Evolutionary conservation across 2,329 filamentous ascomycete genomes (phyloP), one percentile per base, ranked within the genome.

Genomic region (Byssochlamys sp.): DNA sequence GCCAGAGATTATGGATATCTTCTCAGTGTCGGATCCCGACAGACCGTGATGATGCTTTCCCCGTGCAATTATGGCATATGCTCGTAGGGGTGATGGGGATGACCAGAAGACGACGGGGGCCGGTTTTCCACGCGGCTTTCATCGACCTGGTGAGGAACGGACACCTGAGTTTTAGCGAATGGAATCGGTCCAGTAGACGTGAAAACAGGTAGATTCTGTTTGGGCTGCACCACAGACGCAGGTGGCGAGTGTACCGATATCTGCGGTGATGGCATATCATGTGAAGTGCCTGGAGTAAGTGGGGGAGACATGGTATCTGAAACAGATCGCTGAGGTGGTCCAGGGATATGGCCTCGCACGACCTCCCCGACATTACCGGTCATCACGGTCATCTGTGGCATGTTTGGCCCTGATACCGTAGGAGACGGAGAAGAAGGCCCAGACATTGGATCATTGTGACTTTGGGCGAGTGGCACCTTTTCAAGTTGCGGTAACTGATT

Each of bases 141-240:
- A 3, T 51, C 14, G 10, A 10, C 49, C 35, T 27, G 53, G 7
- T 39, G 50, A 60, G 58, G 62, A 59, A 58, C 56, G 58, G 56
- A 58, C 7, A 56, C 50, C 6, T 56, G 56, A 1, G 62, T 53
- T 25, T 64, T 51, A 1, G 71, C 71, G 66, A 79, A 78, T 4
- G 72, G 74, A 58, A 78, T 78, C 3, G 69, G 66, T 3, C 73
- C 72, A 48, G 64, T 76, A 0, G 80, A 72, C 19, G 76, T 78
- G 58, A 82, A 80, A 0, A 79, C 69, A 1, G 80, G 80, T 28
- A 82, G 67, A 25, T 75, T 75, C 19, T 74, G 67, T 58, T 71
- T 75, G 50, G 72, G 74, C 53, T 67, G 66, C 11, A 69, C 59
- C 1, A 69, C 65, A 19, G 67, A 66, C 28, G 61, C 62, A 19